Evolutionary conservation across 2,329 filamentous ascomycete species (phyloP).

Genomic region (Cladosporium sp.): DNA sequence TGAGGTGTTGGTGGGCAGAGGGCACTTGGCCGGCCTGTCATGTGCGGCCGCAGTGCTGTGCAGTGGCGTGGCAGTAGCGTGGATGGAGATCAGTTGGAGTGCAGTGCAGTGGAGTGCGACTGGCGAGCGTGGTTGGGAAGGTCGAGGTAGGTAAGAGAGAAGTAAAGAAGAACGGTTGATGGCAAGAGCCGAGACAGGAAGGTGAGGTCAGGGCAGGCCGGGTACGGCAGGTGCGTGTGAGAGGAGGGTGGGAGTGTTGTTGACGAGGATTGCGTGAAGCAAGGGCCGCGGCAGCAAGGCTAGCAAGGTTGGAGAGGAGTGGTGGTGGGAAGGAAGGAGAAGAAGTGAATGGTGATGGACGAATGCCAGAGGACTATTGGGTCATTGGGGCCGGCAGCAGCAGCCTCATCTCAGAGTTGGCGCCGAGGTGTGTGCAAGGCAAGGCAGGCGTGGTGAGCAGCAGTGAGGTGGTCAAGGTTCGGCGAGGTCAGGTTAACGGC

Average conservation of each 20-base stretch:
- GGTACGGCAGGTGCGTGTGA: not conserved
- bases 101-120: not conserved
- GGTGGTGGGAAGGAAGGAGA: conserved; percentile 5
- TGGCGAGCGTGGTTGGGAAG: not conserved
- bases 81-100: not conserved
- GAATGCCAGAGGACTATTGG: conserved; percentile 8
- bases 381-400: not conserved
- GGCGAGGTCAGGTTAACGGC: conserved; percentile 3
- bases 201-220: conserved; percentile 8
- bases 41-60: conserved; percentile 16
- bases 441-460: conserved; percentile 3
- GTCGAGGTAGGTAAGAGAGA: conserved; percentile 1
- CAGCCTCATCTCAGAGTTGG: conserved; percentile 18
- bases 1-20: conserved; percentile 7
- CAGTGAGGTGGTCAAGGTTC: conserved; percentile 17
- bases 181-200: not conserved
- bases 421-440: conserved; percentile 12
- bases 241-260: conserved; percentile 8
- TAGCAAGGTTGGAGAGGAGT: conserved; percentile 1
- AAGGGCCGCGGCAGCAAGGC: conserved; percentile 16
- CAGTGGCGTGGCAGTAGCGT: conserved; percentile 3
- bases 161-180: not conserved
- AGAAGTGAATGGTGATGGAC: not conserved
- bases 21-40: conserved; percentile 15
- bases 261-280: conserved; percentile 18